Evolutionary conservation across 2,329 filamentous ascomycete species (phyloP), one percentile per base, ranked within the genome.

Genomic region (Penicillium sp.): DNA sequence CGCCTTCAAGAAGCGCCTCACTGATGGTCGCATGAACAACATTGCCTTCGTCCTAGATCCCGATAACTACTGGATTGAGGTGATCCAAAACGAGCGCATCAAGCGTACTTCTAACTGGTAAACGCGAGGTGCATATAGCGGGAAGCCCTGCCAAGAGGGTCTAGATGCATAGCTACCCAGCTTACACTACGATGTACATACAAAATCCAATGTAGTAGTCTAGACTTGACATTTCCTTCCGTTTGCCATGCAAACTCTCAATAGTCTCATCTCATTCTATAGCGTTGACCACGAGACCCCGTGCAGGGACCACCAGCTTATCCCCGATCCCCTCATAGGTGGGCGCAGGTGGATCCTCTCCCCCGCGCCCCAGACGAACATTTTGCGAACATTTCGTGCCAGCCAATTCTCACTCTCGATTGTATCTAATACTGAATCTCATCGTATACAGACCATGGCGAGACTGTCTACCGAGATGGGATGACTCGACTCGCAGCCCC

Each of bases 1-100:
- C 56, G 88, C 85, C 76, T 99, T 92, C 91, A 96, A 96, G 87
- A 98, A 98, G 87, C 85, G 91, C 65, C 83, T 98, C 61, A 96
- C 91, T 2, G 94, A 98, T 63, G 94, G 94, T 2, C 76, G 81
- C 50, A 96, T 97, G 93, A 94, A 91, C 83, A 91, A 95, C 65
- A 88, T 98, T 55, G 95, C 95, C 0, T 98, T 98, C 73, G 79
- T 98, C 49, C 81, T 96, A 50, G 94, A 94, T 67, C 92, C 93
- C 0, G 92, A 96, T 77, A 86, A 85, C 50, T 96, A 96, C 78
- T 96, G 90, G 91, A 84, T 80, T 60, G 85, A 87, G 73, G 77
- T 88, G 36, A 79, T 96, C 52, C 91, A 96, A 79, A 96, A 96
- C 69, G 73, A 81, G 67, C 65, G 65, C 3, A 61, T 79, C 56